Conservation (phyloP, 768 basidiomycete species). For the Russula ochroleuca region DNA sequence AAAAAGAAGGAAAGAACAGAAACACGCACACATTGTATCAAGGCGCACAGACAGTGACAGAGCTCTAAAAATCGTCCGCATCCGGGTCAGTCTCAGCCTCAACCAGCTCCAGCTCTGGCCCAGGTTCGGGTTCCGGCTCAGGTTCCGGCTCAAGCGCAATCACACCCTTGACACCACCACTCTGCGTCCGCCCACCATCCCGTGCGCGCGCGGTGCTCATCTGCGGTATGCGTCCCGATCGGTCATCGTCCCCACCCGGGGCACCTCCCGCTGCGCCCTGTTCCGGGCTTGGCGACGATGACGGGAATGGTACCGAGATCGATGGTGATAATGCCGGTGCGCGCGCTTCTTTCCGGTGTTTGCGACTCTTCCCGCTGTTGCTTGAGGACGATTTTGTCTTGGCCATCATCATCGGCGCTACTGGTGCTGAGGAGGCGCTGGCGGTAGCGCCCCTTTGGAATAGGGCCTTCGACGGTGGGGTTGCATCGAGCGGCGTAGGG, state of each 20-base stretch:
- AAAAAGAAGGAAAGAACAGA: no score
- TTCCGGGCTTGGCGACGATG: conserved; percentile 1
- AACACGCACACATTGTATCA: no score
- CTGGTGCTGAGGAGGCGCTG: background rate
- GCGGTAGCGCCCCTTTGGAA: conserved; percentile 7
- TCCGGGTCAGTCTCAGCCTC: conserved; percentile 31
- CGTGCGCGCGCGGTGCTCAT: conserved; percentile 73
- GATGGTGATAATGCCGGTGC: conserved; percentile 9
- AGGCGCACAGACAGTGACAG: no score
- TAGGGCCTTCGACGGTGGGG: conserved; percentile 3
- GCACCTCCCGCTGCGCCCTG: background rate
- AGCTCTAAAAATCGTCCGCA: conserved; percentile 28
- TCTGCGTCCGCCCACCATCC: conserved; percentile 80
- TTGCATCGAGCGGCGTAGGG: conserved; percentile 22
- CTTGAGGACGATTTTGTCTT: conserved; percentile 27
- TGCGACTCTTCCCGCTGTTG: conserved; percentile 37
- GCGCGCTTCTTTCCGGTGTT: conserved; percentile 37
- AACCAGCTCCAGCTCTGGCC: background rate
- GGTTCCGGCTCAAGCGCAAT: conserved; percentile 35
- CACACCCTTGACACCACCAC: conserved; percentile 78
- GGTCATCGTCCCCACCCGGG: background rate
- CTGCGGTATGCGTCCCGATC: conserved; percentile 38
- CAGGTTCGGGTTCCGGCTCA: background rate
- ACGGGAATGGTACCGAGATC: conserved; percentile 21
- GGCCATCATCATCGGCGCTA: conserved; percentile 25